Conservation (phyloP, 306 rosid genomes). For the Trifolium fragiferum region DNA sequence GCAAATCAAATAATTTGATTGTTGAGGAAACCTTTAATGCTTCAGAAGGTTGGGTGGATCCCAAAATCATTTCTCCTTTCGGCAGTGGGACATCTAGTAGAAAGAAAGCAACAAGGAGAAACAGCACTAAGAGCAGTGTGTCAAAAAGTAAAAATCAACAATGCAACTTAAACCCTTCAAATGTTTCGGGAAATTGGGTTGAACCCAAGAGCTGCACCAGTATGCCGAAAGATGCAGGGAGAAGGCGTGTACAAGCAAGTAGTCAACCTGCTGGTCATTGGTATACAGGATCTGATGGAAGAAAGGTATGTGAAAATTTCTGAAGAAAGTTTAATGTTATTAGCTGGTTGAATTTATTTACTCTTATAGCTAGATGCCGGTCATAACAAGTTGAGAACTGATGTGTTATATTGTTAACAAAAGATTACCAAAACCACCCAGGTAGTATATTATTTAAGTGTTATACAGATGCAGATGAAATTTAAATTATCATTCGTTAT, state of each 20-base stretch:
- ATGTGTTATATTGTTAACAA: constrained; percentile 10
- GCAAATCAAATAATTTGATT: constrained; percentile 40
- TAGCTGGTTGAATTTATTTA: constrained; percentile 23
- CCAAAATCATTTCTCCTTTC: constrained; percentile 44
- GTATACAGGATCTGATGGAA: constrained; percentile 78
- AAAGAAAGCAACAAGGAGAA: constrained; percentile 54
- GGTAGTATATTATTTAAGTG: constrained; percentile 14
- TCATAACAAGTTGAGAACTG: constrained; percentile 4
- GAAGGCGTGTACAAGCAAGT: constrained; percentile 68
- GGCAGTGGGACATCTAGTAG: constrained; percentile 50
- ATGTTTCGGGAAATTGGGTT: constrained; percentile 66
- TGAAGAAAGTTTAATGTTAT: constrained; percentile 18
- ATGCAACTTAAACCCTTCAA: constrained; percentile 44
- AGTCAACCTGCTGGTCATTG: constrained; percentile 81
- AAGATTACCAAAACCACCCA: not conserved
- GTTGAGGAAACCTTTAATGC: constrained; percentile 47
- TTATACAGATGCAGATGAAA: not conserved
- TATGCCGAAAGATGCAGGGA: constrained; percentile 69
- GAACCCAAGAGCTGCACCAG: constrained; percentile 62
- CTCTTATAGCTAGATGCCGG: constrained; percentile 13
- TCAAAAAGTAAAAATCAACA: constrained; percentile 50
- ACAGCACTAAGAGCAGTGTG: constrained; percentile 46
- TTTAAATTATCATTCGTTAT: constrained; percentile 2
- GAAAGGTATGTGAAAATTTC: constrained; percentile 57
- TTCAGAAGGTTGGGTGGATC: constrained; percentile 67